Evolutionary conservation across 768 basidiomycete genomes (phyloP).

Genomic region (Russula ochroleuca): DNA sequence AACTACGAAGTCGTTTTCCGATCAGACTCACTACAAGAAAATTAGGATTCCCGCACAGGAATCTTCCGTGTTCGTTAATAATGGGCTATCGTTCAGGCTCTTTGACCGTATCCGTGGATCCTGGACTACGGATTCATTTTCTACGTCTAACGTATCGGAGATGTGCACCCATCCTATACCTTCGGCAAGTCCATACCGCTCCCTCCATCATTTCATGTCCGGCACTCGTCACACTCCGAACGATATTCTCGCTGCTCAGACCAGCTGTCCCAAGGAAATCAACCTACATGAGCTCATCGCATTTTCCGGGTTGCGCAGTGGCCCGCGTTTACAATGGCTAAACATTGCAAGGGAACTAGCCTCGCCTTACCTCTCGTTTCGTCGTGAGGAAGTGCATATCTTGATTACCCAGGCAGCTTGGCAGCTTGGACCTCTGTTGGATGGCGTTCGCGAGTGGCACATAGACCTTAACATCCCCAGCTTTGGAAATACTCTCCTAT

Average conservation of each 20-base stretch:
- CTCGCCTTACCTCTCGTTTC: constrained; percentile 39
- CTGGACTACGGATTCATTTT: constrained; percentile 1
- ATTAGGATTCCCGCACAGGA: constrained; percentile 7
- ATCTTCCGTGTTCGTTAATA: constrained; percentile 4
- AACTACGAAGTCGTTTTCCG: constrained; percentile 7
- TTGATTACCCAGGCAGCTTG: constrained; percentile 44
- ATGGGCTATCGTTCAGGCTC: constrained; percentile 8
- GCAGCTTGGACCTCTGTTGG: constrained; percentile 39
- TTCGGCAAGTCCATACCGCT: not conserved
- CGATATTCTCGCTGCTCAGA: constrained; percentile 42
- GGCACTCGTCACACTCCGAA: constrained; percentile 36
- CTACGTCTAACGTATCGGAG: not conserved
- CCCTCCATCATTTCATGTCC: constrained; percentile 2
- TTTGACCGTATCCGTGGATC: constrained; percentile 1
- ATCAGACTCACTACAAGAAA: constrained; percentile 7
- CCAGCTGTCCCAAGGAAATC: constrained; percentile 39
- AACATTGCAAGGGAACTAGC: constrained; percentile 49
- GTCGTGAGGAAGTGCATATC: constrained; percentile 38
- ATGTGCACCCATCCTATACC: constrained; percentile 6
- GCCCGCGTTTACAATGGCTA: constrained; percentile 45
- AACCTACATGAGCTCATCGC: constrained; percentile 44
- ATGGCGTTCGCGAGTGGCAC: constrained; percentile 39
- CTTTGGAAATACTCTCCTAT: constrained; percentile 40
- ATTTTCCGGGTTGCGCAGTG: constrained; percentile 45
- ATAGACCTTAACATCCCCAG: constrained; percentile 32